A percentile compares a stretch with the other conserved stretches of the same genome.
phyloP scores from a whole-genome alignment of 345 rosid genomes.

The Lepidium sativum region DNA sequence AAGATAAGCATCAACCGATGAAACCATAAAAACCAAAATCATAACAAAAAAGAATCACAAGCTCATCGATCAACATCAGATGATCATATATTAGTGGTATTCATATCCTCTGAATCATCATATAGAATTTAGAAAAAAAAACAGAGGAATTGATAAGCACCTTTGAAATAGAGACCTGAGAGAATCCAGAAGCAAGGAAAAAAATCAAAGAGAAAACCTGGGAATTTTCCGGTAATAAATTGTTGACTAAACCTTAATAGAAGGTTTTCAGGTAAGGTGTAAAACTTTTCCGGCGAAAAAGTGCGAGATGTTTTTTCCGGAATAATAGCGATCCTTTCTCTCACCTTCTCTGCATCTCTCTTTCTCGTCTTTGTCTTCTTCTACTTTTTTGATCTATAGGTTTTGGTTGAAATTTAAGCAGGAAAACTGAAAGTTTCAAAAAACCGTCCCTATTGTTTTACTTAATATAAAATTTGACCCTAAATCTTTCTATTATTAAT shows the following conservation, averaged over 20 bases:
- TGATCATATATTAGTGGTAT: background rate
- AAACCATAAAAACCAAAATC: background rate
- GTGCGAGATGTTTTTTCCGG: conserved; percentile 10
- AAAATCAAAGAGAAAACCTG: background rate
- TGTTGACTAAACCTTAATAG: conserved; percentile 17
- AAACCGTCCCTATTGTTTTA: background rate
- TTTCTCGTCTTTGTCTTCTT: conserved; percentile 15
- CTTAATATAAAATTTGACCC: background rate
- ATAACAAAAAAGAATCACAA: background rate
- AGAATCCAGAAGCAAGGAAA: conserved; percentile 1
- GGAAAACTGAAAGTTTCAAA: background rate
- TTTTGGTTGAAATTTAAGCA: conserved; percentile 9
- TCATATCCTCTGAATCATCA: background rate
- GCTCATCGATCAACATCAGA: background rate
- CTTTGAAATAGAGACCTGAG: conserved; percentile 3
- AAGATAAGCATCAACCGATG: background rate
- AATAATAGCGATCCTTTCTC: conserved; percentile 7
- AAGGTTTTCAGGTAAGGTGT: background rate
- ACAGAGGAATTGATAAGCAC: conserved; percentile 20
- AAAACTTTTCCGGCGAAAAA: conserved; percentile 12
- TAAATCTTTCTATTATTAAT: background rate
- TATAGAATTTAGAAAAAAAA: background rate
- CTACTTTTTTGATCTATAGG: conserved; percentile 24
- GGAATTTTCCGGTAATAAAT: background rate
- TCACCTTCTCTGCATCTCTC: background rate